A percentile compares a stretch with the other conserved stretches of the same genome.
These are phyloP conservation scores for Trypanosoma melophagium DNA, from an alignment of 208 protist species.

Conservation along the genomic window DNA sequence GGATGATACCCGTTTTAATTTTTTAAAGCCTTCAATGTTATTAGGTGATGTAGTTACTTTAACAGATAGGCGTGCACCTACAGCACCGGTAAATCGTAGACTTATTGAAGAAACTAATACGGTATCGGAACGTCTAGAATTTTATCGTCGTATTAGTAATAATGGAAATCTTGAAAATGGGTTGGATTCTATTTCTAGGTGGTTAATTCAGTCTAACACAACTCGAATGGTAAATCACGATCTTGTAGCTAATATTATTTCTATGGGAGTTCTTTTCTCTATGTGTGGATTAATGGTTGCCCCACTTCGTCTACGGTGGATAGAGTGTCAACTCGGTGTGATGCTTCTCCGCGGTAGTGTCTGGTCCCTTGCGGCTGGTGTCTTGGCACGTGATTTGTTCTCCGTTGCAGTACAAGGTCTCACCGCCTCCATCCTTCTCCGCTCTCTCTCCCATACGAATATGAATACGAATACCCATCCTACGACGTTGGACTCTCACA, in stretches of 20 bases:
- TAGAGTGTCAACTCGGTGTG: slow-evolving; percentile 69
- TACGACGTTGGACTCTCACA: too few relatives aligned
- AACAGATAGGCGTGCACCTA: slow-evolving; percentile 22
- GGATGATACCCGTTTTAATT: slow-evolving; percentile 73
- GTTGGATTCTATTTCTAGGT: slow-evolving; percentile 36
- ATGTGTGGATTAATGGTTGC: slow-evolving; percentile 48
- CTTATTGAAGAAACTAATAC: slow-evolving; percentile 4
- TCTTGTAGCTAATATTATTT: slow-evolving; percentile 48
- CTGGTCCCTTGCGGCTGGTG: slow-evolving; percentile 66
- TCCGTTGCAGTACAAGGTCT: slow-evolving; percentile 47
- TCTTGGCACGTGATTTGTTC: slow-evolving; percentile 42
- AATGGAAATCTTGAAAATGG: slow-evolving; percentile 21
- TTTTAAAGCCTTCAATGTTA: slow-evolving; percentile 24
- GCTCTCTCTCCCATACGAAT: slow-evolving; percentile 2
- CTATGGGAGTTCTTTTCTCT: slow-evolving; percentile 53
- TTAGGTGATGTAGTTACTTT: slow-evolving; percentile 44
- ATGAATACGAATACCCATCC: neutral
- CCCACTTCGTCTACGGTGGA: slow-evolving; percentile 61
- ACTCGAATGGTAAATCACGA: slow-evolving; percentile 34
- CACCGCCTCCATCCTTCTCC: slow-evolving; percentile 16
- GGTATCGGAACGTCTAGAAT: slow-evolving; percentile 34
- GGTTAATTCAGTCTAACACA: slow-evolving; percentile 67
- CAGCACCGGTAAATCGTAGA: slow-evolving; percentile 1
- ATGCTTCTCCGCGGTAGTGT: slow-evolving; percentile 70
- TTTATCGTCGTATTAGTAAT: slow-evolving; percentile 32